These are phyloP conservation scores for Sugiyamaella neomexicana DNA, from an alignment of 1,139 yeast genomes.

Conservation along the genomic window DNA sequence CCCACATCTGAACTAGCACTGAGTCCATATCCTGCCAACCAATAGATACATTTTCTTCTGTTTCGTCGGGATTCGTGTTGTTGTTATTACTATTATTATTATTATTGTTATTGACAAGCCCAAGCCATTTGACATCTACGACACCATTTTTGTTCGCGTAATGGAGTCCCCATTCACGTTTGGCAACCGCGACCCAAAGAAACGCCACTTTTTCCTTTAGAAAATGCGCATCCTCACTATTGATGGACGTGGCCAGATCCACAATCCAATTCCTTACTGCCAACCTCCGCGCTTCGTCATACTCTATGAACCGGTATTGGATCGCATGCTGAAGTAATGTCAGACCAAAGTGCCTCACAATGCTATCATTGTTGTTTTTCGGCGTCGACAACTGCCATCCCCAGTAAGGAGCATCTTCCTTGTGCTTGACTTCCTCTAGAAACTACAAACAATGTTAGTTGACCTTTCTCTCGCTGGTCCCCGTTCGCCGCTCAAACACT, in stretches of 20 bases:
- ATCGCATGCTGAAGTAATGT: conserved; percentile 76
- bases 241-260: conserved; percentile 65
- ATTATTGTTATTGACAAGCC: conserved; percentile 1
- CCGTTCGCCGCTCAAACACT: no score
- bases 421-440: conserved; percentile 70
- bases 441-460: conserved; percentile 43
- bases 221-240: conserved; percentile 77
- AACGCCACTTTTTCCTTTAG: conserved; percentile 86
- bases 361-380: conserved; percentile 60
- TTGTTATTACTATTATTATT: neutral
- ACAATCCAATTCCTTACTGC: conserved; percentile 83
- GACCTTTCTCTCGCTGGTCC: neutral
- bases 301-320: conserved; percentile 53
- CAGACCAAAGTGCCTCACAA: conserved; percentile 88
- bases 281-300: conserved; percentile 61
- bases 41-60: conserved; percentile 39
- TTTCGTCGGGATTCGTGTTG: conserved; percentile 9
- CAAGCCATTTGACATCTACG: conserved; percentile 2
- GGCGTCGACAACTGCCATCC: conserved; percentile 82
- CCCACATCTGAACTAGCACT: conserved; percentile 75
- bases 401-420: conserved; percentile 87
- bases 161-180: conserved; percentile 76
- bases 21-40: conserved; percentile 94
- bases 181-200: conserved; percentile 92
- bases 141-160: conserved; percentile 9